Evolutionary conservation across 805 yeast genomes (phyloP).

Genomic region (Pichia paraexigua): DNA sequence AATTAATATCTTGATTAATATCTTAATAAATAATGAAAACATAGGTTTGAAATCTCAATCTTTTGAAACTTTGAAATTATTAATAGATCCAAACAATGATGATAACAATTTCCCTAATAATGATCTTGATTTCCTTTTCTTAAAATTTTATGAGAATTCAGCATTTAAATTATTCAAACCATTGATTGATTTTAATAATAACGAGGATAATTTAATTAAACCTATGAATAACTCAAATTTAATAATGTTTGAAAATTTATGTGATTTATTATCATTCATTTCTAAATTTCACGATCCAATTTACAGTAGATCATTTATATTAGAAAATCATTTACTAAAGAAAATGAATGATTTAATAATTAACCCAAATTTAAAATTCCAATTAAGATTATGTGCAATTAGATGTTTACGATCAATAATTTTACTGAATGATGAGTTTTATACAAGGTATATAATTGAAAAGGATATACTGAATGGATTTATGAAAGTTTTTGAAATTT

Average conservation of each 20-base stretch:
- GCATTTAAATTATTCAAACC: constrained; percentile 25
- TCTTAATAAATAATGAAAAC: constrained; percentile 54
- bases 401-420: constrained; percentile 61
- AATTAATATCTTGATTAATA: constrained; percentile 44
- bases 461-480: constrained; percentile 44
- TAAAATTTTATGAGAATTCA: constrained; percentile 50
- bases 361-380: constrained; percentile 27
- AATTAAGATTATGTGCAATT: constrained; percentile 58
- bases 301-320: constrained; percentile 53
- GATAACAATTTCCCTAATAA: constrained; percentile 10
- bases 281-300: constrained; percentile 52
- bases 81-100: constrained; percentile 48
- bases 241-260: constrained; percentile 32
- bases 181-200: constrained; percentile 13
- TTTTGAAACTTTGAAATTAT: constrained; percentile 68
- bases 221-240: background rate
- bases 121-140: constrained; percentile 35
- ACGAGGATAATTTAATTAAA: background rate
- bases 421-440: constrained; percentile 52
- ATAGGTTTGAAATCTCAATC: constrained; percentile 76
- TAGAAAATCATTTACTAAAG: constrained; percentile 48
- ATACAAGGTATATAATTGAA: constrained; percentile 48
- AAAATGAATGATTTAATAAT: constrained; percentile 48
- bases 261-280: constrained; percentile 67
- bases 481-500: constrained; percentile 41